Evolutionary conservation across 164 flowering plant genomes (phyloP).

Genomic region (Sedum album): DNA sequence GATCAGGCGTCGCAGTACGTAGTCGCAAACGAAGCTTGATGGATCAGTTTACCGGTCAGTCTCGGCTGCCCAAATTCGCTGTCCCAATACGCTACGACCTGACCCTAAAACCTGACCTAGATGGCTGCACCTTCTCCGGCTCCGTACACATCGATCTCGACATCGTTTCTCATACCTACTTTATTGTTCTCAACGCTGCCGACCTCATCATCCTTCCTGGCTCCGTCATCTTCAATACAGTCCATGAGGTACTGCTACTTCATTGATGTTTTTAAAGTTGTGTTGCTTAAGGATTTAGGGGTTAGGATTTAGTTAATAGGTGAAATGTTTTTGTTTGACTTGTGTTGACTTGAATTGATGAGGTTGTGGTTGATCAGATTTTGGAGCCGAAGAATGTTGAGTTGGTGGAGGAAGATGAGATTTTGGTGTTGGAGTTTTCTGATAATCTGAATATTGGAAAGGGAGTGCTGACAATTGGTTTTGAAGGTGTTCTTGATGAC

Average conservation of each 20-base stretch:
- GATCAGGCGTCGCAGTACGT: no score
- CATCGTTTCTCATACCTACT: constrained; percentile 24
- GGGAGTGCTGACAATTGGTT: constrained; percentile 38
- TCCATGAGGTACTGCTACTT: no score
- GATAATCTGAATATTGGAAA: constrained; percentile 33
- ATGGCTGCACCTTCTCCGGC: constrained; percentile 31
- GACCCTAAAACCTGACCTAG: constrained; percentile 36
- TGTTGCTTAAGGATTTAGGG: no score
- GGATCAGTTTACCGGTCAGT: constrained; percentile 37
- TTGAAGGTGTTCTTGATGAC: constrained; percentile 72
- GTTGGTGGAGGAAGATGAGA: constrained; percentile 26
- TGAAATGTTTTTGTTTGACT: no score
- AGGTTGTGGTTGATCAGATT: constrained; percentile 22
- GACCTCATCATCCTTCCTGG: constrained; percentile 23
- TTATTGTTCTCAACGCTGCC: constrained; percentile 42
- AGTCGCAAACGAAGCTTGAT: no score
- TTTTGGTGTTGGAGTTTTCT: constrained; percentile 36
- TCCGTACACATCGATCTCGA: constrained; percentile 28
- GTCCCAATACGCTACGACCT: constrained; percentile 33
- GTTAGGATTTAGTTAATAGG: no score
- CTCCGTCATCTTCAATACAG: constrained; percentile 23
- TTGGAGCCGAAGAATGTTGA: constrained; percentile 19
- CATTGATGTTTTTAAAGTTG: no score
- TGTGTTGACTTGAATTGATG: no score
- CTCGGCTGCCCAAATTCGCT: constrained; percentile 38